Evolutionary conservation across 1,284 basidiomycete genomes (phyloP).

Genomic region (Cerrena zonata): DNA sequence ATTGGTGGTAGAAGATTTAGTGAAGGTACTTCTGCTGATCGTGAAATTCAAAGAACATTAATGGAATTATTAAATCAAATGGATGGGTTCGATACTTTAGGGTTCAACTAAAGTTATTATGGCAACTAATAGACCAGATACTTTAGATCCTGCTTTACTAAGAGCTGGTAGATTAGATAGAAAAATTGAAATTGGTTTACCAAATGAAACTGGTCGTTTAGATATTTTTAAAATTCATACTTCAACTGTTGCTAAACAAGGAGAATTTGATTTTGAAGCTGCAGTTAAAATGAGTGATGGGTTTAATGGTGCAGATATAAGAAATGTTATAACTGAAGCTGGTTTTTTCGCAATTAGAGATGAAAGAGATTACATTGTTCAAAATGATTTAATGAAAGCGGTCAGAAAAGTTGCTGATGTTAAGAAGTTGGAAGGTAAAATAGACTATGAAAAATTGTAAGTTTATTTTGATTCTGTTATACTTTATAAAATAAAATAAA

Average conservation of each 20-base stretch:
- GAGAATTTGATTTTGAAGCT: slow-evolving; percentile 93
- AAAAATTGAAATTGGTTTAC: slow-evolving; percentile 97
- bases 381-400: slow-evolving; percentile 98
- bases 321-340: slow-evolving; percentile 96
- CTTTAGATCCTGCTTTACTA: slow-evolving; percentile 93
- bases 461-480: no score
- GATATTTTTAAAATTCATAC: slow-evolving; percentile 99
- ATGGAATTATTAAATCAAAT: slow-evolving; percentile 99
- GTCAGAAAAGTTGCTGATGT: slow-evolving; percentile 92
- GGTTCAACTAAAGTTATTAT: slow-evolving; percentile 97
- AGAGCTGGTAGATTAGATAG: slow-evolving; percentile 94
- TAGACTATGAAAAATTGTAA: no score
- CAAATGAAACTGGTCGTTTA: slow-evolving; percentile 90
- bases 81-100: slow-evolving; percentile 97
- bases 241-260: slow-evolving; percentile 88
- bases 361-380: slow-evolving; percentile 86
- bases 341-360: slow-evolving; percentile 99
- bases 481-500: no score
- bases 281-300: slow-evolving; percentile 88
- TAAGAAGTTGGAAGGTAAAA: slow-evolving; percentile 92
- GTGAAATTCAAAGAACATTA: slow-evolving; percentile 96
- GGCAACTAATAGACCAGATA: slow-evolving; percentile 96
- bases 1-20: slow-evolving; percentile 94
- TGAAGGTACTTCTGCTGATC: slow-evolving; percentile 97
- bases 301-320: slow-evolving; percentile 93